Evolutionary conservation across 2,329 filamentous ascomycete species (phyloP).

Genomic region (Colletotrichum agaves): DNA sequence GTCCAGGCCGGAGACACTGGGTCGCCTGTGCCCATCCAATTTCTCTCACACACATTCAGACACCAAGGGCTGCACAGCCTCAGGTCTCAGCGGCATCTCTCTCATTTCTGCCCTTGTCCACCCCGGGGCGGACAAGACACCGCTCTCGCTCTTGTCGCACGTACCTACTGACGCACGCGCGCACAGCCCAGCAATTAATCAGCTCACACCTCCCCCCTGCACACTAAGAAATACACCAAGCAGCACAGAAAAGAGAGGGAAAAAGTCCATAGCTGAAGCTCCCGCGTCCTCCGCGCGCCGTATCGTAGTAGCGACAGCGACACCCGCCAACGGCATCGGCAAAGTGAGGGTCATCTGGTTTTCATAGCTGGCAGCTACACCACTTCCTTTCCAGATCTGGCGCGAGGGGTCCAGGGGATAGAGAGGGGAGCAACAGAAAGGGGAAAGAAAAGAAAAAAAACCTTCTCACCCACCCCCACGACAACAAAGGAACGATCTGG

Average conservation of each 20-base stretch:
- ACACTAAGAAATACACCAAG: slow-evolving; percentile 9
- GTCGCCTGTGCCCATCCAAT: slow-evolving; percentile 30
- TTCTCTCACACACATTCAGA: slow-evolving; percentile 36
- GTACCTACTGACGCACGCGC: slow-evolving; percentile 37
- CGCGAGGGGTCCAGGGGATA: slow-evolving; percentile 13
- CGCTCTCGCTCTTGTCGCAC: slow-evolving; percentile 35
- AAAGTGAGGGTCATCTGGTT: slow-evolving; percentile 20
- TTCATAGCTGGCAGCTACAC: slow-evolving; percentile 16
- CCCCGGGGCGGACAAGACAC: slow-evolving; percentile 34
- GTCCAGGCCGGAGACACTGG: slow-evolving; percentile 28
- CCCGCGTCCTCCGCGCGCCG: slow-evolving; percentile 32
- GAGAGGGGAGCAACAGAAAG: slow-evolving; percentile 9
- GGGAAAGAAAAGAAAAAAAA: slow-evolving; percentile 14
- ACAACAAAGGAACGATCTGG: slow-evolving; percentile 26
- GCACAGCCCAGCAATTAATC: slow-evolving; percentile 34
- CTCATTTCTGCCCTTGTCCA: slow-evolving; percentile 36
- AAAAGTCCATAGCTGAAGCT: slow-evolving; percentile 31
- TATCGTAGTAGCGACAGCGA: slow-evolving; percentile 17
- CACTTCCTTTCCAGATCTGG: background rate
- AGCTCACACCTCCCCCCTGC: slow-evolving; percentile 18
- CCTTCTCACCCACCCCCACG: slow-evolving; percentile 22
- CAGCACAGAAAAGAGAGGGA: background rate
- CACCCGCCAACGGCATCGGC: slow-evolving; percentile 22
- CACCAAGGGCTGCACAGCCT: slow-evolving; percentile 37
- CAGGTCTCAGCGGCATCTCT: slow-evolving; percentile 34